Base-by-base conservation (phyloP, 306 rosid species). In the Castanospermum australe region DNA sequence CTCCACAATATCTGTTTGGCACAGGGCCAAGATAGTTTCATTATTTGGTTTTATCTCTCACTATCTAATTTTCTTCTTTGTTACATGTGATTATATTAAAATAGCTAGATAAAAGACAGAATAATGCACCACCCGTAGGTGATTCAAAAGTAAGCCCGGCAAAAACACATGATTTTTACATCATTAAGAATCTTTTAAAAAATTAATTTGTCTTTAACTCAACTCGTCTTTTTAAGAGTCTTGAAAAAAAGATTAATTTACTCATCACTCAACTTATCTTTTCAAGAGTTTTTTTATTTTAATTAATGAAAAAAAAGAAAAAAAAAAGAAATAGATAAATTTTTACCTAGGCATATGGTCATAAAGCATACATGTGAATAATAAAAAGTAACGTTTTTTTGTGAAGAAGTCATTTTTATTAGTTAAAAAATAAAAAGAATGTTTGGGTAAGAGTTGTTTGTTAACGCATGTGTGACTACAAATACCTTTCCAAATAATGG, bases 271-370 rank as follows among this genome's bases (percentile, higher is more conserved):
- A 12, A 5, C 12, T 5, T 6, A 11, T 38, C 15, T 57, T 76
- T 41, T 9, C 45, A n/a, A n/a, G n/a, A n/a, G n/a, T n/a, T n/a
- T n/a, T n/a, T n/a, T n/a, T n/a, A n/a, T n/a, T n/a, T n/a, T n/a
- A n/a, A n/a, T n/a, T n/a, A n/a, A n/a, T n/a, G n/a, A n/a, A n/a
- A n/a, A n/a, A n/a, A n/a, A n/a, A n/a, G 55, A 48, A 75, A 55
- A 64, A 67, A 75, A 35, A 12, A 70, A 8, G 57, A 42, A 77
- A 67, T 6, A 28, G 68, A 17, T 8, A 8, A 57, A 73, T 72
- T 83, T 88, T 79, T 25, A 41, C 6, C 67, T 9, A 12, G 10
- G 76, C 83, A 25, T 71, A 84, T 86, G 70, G 89, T 87, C 89
- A 84, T 88, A 67, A 89, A 82, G 91, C 70, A 15, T 28, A 56